Evolutionary conservation across 176 grass and related monocot genomes (phyloP), one percentile per base, ranked within the genome.

Genomic region (Poa pratensis): DNA sequence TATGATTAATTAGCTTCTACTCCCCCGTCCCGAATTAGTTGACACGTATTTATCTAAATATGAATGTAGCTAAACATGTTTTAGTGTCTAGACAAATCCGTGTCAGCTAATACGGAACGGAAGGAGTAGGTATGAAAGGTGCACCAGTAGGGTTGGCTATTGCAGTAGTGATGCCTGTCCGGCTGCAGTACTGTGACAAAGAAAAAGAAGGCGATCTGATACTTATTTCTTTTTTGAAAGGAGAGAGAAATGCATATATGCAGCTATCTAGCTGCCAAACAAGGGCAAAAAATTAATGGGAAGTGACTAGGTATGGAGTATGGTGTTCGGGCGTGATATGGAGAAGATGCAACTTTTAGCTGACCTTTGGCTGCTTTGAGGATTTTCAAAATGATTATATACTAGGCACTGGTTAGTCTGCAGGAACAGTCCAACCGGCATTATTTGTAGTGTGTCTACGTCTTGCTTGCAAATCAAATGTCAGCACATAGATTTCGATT

Each of bases 261-360:
- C 69, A 72, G 39, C 68, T 70, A 43, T 19, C 59, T 62, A 62
- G 59, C 60, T 62, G 60, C 24, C 24, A 62, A 62, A 10, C n/a
- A 24, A 60, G 10, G 3, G n/a, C 57, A 60, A 24, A 60, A 57
- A 54, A 45, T 37, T 79, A 80, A 73, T 89, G 81, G 76, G 76
- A 75, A 13, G 35, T 86, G 88, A 82, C 63, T 82, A 77, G 88
- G n/a, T n/a, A n/a, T n/a, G n/a, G n/a, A n/a, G 77, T 78, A 82
- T 82, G 81, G 32, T 90, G 72, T 77, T 90, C 71, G 83, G 66
- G 18, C 22, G 13, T 86, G 87, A 77, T 71, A 34, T 63, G 83
- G 83, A 37, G 77, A 76, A 68, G 87, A 18, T 43, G 18, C 23
- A 3, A 9, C 45, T 61, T 40, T 86, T 81, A 79, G 55, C 71